Evolutionary conservation across 495 filamentous ascomycete species (phyloP), one percentile per base, ranked within the genome.

Genomic region (Xylaria sp.): DNA sequence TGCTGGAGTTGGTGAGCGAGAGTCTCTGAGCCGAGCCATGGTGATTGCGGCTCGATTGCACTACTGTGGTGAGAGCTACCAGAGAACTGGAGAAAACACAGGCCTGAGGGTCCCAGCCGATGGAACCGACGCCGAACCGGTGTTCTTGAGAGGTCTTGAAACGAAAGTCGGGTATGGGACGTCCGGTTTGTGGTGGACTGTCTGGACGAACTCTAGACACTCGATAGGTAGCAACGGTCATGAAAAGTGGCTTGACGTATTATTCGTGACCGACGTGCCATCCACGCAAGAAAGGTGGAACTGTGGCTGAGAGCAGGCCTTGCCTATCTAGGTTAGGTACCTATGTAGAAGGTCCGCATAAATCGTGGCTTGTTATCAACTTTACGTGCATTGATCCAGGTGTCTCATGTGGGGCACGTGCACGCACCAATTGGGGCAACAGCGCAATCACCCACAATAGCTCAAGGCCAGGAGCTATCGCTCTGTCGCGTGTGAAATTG

Each of bases 1-100:
- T 94, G 91, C 90, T 91, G 92, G 92, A 89, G 92, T 93, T 93
- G 92, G 92, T 94, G 92, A 94, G 92, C 92, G 92, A 89, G 91
- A 90, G 90, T 93, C 91, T 90, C 88, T 91, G 88, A 89, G 92
- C 87, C 92, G 92, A 91, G 92, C 91, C 92, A 95, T 95, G 82
- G 82, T 91, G 87, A 86, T 78, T 77, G 76, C 72, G 75, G 74
- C 75, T 80, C 76, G 75, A 72, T 74, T 72, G 74, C 77, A 78
- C 76, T 77, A 76, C 71, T 72, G 69, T 78, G 77, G 77, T 78
- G 78, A 80, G 75, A 79, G 75, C 76, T 77, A 77, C 76, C 75
- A 79, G 71, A 78, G 72, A 72, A 75, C 75, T 75, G 68, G 77
- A 73, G 62, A 73, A 76, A 73, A 70, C 70, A 73, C 72, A 70